Base-by-base conservation (phyloP, 192 early-diverging fungal species). In the Kickxella alabastrina region DNA sequence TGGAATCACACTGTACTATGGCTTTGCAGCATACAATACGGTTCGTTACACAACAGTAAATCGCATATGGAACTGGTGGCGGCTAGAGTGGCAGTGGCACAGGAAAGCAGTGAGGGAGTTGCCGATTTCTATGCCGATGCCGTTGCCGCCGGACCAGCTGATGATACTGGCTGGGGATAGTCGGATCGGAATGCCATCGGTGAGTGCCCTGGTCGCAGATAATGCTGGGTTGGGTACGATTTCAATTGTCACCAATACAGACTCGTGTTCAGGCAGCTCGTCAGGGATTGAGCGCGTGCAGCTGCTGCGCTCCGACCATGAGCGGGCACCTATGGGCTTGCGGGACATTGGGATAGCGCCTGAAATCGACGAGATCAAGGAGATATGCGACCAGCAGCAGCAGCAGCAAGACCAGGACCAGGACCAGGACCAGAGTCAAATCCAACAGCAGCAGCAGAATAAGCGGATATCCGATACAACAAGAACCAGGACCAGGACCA, bases 1-100 rank as follows among this genome's bases (percentile, higher is more conserved):
- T 15, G 70, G 70, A 14, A 62, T 74, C 36, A 52, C 70, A 0
- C 19, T 59, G 26, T 74, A 74, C 50, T 74, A 66, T 32, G 63
- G 62, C 15, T 23, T 74, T 27, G 70, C 70, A 0, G 44, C 62
- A 3, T 74, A 54, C 44, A 65, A 65, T 10, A 65, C 62, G 29
- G 35, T 44, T 1, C 31, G 41, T 7, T 52, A 46, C 41, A 38
- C 24, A 40, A 17, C 21, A 17, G 26, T 12, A 32, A 27, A 26
- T 6, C 12, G 40, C 3, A 10, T 8, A 2, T 26, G 46, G 10
- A 39, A 32, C 14, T 18, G 37, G 28, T n/a, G n/a, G n/a, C 9
- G 49, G 43, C 10, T 1, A 27, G 7, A 38, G 5, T 6, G 29
- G 46, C 18, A 21, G 17, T n/a, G 15, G 46, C 2, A 17, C 10